Base-by-base conservation (phyloP, 179 eudicot species). In the Nepenthes alata region DNA sequence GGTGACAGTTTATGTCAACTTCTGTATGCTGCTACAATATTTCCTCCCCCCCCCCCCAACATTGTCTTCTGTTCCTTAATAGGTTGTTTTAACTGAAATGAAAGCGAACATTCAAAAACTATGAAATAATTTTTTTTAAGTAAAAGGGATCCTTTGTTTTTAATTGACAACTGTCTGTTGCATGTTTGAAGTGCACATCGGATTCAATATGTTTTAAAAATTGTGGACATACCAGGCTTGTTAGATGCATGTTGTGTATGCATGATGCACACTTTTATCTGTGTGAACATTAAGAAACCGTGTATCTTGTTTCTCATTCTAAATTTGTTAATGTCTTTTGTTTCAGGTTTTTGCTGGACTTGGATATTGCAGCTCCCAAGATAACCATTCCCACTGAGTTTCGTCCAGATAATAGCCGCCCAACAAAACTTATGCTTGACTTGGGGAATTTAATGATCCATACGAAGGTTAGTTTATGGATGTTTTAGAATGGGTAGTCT, bases 291-390 rank as follows among this genome's bases (percentile, higher is more conserved):
- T 4, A n/a, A 11, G 34, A 2, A 13, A 14, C 25, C n/a, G 4
- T 14, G 4, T 55, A 36, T 1, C 6, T 35, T 55, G 37, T 55
- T 36, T 25, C 25, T 25, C 25, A 15, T 10, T 55, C 34, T 11
- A 35, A 38, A n/a, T 10, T 35, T 4, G 2, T 8, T 6, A 49
- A 38, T 39, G 48, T 49, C n/a, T 48, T 38, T 74, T 62, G 39
- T 84, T 45, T 64, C 60, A 94, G 99, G 89, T 94, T 94, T 73
- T 63, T 84, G 63, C 80, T 94, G 79, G 91, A 94, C 79, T 74
- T 94, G 87, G 94, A 94, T 79, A 85, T 94, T 60, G 97, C 99
- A 59, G 99, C 99, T 47, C 99, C 99, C 38, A 94, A 94, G 78
- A 87, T 94, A 58, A 90, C 96, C 12, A 82, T 94, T 71, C 99